A percentile compares a stretch with the other conserved stretches of the same genome.
phyloP scores from a whole-genome alignment of 306 rosid genomes.

The Boehmeria nivea region DNA sequence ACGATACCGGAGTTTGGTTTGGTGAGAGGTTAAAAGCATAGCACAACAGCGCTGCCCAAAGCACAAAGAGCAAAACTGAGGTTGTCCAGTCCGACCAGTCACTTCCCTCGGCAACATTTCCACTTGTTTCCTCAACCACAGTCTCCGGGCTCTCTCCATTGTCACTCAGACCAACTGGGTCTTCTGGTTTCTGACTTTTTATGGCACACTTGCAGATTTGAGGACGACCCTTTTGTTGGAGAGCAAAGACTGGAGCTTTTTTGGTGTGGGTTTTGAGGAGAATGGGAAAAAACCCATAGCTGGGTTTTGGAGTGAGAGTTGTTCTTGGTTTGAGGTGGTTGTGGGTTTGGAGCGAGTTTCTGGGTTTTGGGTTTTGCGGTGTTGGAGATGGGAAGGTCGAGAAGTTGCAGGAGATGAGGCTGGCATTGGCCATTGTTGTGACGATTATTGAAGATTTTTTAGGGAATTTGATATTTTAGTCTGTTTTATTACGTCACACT shows the following conservation, averaged over 20 bases:
- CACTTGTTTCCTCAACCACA: slow-evolving; percentile 25
- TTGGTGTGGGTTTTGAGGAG: slow-evolving; percentile 11
- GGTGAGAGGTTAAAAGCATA: slow-evolving; percentile 73
- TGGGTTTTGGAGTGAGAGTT: slow-evolving; percentile 1
- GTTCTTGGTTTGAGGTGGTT: slow-evolving; percentile 17
- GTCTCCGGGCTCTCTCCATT: slow-evolving; percentile 14
- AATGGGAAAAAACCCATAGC: slow-evolving; percentile 10
- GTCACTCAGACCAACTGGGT: slow-evolving; percentile 30
- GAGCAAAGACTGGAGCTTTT: slow-evolving; percentile 10
- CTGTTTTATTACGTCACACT: too few species aligned
- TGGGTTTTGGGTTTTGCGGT: slow-evolving; percentile 15
- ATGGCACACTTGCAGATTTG: slow-evolving; percentile 34
- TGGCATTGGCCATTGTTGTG: slow-evolving; percentile 37
- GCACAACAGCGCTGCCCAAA: slow-evolving; percentile 74
- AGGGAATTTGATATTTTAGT: not conserved
- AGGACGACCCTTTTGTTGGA: slow-evolving; percentile 20
- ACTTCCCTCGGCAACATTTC: slow-evolving; percentile 41
- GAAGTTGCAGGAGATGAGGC: slow-evolving; percentile 54
- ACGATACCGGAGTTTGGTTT: slow-evolving; percentile 78
- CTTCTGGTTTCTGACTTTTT: slow-evolving; percentile 31
- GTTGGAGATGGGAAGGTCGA: slow-evolving; percentile 27
- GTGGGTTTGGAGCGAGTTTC: slow-evolving; percentile 29
- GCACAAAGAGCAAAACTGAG: slow-evolving; percentile 57
- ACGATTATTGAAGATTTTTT: not conserved
- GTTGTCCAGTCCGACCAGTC: slow-evolving; percentile 94